Evolutionary conservation across 495 filamentous ascomycete species (phyloP), one percentile per base, ranked within the genome.

Genomic region (Tuber umbilicatum): DNA sequence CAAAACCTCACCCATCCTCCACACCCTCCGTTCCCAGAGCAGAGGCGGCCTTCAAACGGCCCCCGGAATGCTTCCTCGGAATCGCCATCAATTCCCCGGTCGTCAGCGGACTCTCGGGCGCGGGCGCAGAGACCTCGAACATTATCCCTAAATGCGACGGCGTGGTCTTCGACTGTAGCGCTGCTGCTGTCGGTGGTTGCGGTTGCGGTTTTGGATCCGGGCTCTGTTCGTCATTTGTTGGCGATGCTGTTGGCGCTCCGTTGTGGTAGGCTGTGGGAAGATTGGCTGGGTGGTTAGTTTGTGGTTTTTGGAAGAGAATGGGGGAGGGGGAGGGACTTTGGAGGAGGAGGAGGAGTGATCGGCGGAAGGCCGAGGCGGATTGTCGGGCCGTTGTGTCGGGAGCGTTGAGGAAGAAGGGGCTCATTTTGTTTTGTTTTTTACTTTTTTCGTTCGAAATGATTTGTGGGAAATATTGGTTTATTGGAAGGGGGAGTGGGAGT

Each of bases 321-420:
- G 50, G 4, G 31, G 27, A 19, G 27, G 27, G 14, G 5, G 14
- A 19, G 55, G 27, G 14, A 35, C 55, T 64, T 35, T 64, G 27
- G 55, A 64, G 55, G 27, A 64, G 55, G 27, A 9, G 45, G 19
- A 19, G 14, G 14, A 64, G 14, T 3, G 55, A 35, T 17, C 31
- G 27, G 14, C 50, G 50, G 27, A n/a, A 60, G n/a, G 10, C 5
- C 12, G 27, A 10, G n/a, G 50, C 10, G 12, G n/a, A 60, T 60
- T 31, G 50, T 2, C 50, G 50, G 12, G n/a, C 50, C 9, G 50
- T 21, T 60, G 50, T 60, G 9, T 60, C 50, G 12, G 50, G 50
- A 14, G n/a, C n/a, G 12, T 60, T 60, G 50, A 60, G 50, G 50
- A 60, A 60, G 50, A 60, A 60, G n/a, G 50, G 50, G n/a, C 50